Base-by-base conservation (phyloP, 2,329 filamentous ascomycete genomes). In the Daldinia eschscholtzii region DNA sequence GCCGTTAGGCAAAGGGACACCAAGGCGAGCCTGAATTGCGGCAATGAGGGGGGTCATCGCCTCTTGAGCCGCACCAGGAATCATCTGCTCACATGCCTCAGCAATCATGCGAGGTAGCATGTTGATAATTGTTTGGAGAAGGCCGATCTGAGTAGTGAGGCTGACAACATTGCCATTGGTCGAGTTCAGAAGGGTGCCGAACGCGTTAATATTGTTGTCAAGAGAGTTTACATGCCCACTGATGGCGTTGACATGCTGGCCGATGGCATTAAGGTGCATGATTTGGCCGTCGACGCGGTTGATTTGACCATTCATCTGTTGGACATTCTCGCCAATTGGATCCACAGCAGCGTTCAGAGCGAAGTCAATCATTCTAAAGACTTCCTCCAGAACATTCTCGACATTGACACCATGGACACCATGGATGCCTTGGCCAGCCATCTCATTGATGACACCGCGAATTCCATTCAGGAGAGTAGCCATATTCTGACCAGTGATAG, bases 361-460 rank as follows among this genome's bases (percentile, higher is more conserved):
- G n/a, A n/a, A n/a, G n/a, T n/a, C n/a, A n/a, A n/a, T n/a, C n/a
- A n/a, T n/a, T n/a, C n/a, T n/a, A 23, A 77, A 77, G 10, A 78
- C 70, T 1, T 30, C 37, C 2, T 74, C 65, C 0, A 78, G 55
- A 10, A 77, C 70, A 7, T 44, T n/a, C 4, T 64, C 69, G 1
- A 71, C 0, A 18, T 71, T 58, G 15, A 59, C 48, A n/a, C 30
- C 63, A 3, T 70, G 7, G 0, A 55, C 10, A 1, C 60, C 64
- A 79, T 81, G 7, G 79, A 83, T 12, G 76, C 81, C 67, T 77
- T 87, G 55, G 72, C 82, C 20, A 3, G 57, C 58, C 70, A 70
- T 68, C 1, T 67, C 52, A 0, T 35, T 67, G 56, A 72, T 56
- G 6, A 55, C 56, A 55, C 33, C 61, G 10, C 53, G 57, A 39